A percentile compares a stretch with the other conserved stretches of the same genome.
phyloP scores from a whole-genome alignment of 345 rosid genomes.

The Gossypium mustelinum region DNA sequence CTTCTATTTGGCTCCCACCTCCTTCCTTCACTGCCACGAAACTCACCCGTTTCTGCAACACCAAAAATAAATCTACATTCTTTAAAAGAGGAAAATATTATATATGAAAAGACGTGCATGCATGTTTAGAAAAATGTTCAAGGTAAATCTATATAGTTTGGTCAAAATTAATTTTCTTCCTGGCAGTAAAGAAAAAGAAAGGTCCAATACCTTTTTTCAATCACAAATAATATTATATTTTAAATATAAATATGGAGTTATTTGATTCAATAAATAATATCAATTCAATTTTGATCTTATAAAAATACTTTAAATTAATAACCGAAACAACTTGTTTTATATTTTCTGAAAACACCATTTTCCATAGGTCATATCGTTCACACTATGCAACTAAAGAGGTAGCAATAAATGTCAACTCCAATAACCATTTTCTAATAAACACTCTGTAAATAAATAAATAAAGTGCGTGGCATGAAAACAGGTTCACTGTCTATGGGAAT shows the following conservation, averaged over 20 bases:
- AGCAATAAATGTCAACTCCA: neutral
- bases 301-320: no score
- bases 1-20: conserved; percentile 50
- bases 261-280: no score
- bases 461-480: conserved; percentile 15
- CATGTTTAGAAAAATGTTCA: neutral
- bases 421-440: neutral
- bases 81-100: neutral
- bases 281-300: no score
- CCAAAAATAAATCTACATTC: neutral
- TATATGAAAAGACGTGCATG: neutral
- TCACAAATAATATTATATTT: no score
- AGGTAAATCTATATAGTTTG: neutral
- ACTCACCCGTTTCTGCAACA: conserved; percentile 76
- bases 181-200: neutral
- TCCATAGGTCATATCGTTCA: neutral
- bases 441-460: neutral
- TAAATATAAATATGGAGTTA: no score
- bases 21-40: conserved; percentile 58
- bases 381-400: neutral
- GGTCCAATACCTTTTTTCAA: no score
- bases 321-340: no score
- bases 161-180: neutral
- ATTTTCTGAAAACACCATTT: neutral
- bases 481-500: conserved; percentile 9